These are phyloP conservation scores for Clonostachys rosea DNA, from an alignment of 2,329 filamentous ascomycete genomes.

Conservation along the genomic window DNA sequence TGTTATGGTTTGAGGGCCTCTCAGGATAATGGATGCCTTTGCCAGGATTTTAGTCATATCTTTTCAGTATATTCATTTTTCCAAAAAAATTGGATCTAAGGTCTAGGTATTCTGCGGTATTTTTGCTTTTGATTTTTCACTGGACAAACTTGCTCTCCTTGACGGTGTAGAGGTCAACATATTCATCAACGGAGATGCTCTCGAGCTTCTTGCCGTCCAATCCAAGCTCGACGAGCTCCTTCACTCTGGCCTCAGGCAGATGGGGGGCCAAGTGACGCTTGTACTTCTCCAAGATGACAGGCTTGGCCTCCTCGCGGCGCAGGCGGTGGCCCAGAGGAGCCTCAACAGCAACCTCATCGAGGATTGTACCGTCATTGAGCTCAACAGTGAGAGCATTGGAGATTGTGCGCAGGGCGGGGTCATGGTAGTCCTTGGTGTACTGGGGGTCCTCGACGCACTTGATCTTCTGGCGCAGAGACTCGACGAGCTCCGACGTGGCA, in stretches of 20 bases:
- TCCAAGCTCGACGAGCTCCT: constrained; percentile 77
- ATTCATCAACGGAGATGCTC: constrained; percentile 81
- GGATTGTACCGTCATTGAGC: constrained; percentile 86
- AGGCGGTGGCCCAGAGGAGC: constrained; percentile 90
- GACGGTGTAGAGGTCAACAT: constrained; percentile 76
- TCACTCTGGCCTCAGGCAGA: constrained; percentile 70
- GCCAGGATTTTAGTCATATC: too few relatives aligned
- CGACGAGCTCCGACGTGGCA: constrained; percentile 82
- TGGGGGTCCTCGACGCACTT: constrained; percentile 93
- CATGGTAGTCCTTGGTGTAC: constrained; percentile 94
- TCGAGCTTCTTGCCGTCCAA: constrained; percentile 73
- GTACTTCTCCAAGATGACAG: constrained; percentile 93
- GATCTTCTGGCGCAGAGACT: constrained; percentile 90
- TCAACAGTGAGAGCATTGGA: constrained; percentile 94
- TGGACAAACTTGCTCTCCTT: constrained; percentile 55
- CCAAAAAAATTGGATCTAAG: too few relatives aligned
- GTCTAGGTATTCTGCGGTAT: too few relatives aligned
- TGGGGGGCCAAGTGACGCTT: constrained; percentile 86
- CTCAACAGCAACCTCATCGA: constrained; percentile 89
- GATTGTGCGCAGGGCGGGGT: constrained; percentile 90
- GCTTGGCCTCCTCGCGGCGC: constrained; percentile 93
- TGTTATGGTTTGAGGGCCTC: too few relatives aligned
- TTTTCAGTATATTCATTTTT: too few relatives aligned
- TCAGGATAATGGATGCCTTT: too few relatives aligned
- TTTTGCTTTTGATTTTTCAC: not conserved